A percentile compares a stretch with the other conserved stretches of the same genome.
phyloP scores from a whole-genome alignment of 306 rosid genomes.

The Datisca glomerata region DNA sequence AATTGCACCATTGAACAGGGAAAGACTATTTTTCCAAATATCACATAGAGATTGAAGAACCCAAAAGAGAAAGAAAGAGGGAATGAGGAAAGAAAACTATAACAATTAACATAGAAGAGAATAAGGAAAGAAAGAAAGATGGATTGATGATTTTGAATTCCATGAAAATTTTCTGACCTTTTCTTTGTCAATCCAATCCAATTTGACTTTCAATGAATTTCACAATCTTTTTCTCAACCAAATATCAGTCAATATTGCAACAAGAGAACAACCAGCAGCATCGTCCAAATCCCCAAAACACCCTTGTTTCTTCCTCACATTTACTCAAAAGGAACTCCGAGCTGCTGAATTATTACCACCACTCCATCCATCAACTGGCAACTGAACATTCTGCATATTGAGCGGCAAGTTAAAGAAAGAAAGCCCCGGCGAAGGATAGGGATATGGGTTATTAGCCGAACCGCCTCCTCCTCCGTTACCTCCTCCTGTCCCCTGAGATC shows the following conservation, averaged over 20 bases:
- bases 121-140: neutral
- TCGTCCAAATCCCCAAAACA: no score
- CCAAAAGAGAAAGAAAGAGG: neutral
- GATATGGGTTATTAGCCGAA: conserved; percentile 4
- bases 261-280: no score
- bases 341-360: neutral
- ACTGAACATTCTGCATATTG: conserved; percentile 12
- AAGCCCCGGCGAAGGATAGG: conserved; percentile 7
- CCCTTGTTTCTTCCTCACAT: neutral
- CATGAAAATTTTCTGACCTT: neutral
- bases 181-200: neutral
- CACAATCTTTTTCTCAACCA: neutral
- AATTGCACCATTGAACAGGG: neutral
- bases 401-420: conserved; percentile 13
- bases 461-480: conserved; percentile 2
- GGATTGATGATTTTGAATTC: neutral
- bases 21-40: neutral
- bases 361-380: conserved; percentile 2
- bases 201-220: neutral
- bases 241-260: neutral
- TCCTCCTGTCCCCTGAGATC: neutral
- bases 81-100: neutral
- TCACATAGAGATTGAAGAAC: neutral
- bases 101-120: neutral
- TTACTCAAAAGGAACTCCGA: neutral